These are phyloP conservation scores for Ceriops tagal DNA, from an alignment of 345 rosid species.

Conservation along the genomic window DNA sequence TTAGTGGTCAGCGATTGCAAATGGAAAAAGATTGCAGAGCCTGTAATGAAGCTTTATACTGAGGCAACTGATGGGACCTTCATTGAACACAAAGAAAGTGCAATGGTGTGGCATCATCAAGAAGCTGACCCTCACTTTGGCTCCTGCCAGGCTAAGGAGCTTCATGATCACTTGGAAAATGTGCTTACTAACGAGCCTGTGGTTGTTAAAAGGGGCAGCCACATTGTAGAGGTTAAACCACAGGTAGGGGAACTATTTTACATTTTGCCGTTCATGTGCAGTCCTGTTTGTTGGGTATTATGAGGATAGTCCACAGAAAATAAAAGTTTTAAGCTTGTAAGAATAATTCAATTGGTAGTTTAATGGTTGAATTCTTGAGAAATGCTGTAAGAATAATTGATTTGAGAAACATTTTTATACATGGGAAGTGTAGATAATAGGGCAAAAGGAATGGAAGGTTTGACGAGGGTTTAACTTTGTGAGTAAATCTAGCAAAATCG, in stretches of 20 bases:
- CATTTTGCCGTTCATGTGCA: too few relatives aligned
- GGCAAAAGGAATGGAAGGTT: too few relatives aligned
- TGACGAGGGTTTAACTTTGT: too few relatives aligned
- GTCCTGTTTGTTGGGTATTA: too few relatives aligned
- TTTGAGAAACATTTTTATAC: too few relatives aligned
- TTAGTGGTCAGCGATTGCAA: slow-evolving; percentile 33
- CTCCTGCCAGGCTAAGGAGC: slow-evolving; percentile 76
- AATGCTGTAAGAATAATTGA: too few relatives aligned
- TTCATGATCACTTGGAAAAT: slow-evolving; percentile 74
- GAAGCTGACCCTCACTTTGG: slow-evolving; percentile 74
- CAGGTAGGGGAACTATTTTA: slow-evolving; percentile 45
- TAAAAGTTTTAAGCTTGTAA: too few relatives aligned
- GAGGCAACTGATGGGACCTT: slow-evolving; percentile 86
- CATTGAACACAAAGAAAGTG: slow-evolving; percentile 78
- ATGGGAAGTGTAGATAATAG: too few relatives aligned
- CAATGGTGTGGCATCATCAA: slow-evolving; percentile 80
- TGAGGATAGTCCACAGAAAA: too few relatives aligned
- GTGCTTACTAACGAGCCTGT: slow-evolving; percentile 87
- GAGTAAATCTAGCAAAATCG: too few relatives aligned
- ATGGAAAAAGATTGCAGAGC: slow-evolving; percentile 66
- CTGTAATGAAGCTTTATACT: slow-evolving; percentile 66
- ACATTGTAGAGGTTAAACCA: slow-evolving; percentile 88
- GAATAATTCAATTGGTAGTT: too few relatives aligned
- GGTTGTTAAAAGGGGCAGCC: slow-evolving; percentile 72
- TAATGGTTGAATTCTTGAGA: too few relatives aligned